Percentiles rank a stretch among this genome's conserved stretches.
Conservation (phyloP, 78 protist genomes). For the Dictyostelium citrinum region DNA sequence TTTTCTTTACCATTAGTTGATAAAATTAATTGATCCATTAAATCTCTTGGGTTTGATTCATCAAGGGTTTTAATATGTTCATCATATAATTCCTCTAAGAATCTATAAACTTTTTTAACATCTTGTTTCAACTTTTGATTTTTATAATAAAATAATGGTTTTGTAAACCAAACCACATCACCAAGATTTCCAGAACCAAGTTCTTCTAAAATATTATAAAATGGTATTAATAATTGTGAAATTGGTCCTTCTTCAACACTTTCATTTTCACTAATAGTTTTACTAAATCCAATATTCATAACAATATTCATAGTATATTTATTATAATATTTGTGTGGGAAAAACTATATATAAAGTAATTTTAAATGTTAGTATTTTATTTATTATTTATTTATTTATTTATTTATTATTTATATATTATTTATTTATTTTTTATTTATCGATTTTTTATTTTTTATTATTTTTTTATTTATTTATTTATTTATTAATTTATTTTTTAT, state of each 20-base stretch:
- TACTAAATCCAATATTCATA: constrained; percentile 6
- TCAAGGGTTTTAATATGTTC: constrained; percentile 2
- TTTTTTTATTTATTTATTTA: no score
- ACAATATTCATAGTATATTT: constrained; percentile 33
- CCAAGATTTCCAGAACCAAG: constrained; percentile 31
- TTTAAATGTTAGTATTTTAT: no score
- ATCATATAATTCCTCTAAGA: constrained; percentile 29
- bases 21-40: constrained; percentile 35
- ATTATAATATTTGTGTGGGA: neutral
- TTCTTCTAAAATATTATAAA: neutral
- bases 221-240: neutral
- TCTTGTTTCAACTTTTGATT: neutral
- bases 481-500: no score
- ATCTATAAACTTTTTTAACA: neutral
- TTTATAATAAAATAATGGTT: neutral
- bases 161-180: neutral
- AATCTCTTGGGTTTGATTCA: constrained; percentile 39
- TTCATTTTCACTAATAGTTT: constrained; percentile 9
- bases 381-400: no score
- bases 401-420: no score
- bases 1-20: neutral
- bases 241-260: neutral
- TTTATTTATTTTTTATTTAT: no score
- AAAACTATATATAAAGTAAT: neutral
- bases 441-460: no score